Evolutionary conservation across 352 stramenopile genomes (phyloP).

Genomic region (Aphanomyces invadans): DNA sequence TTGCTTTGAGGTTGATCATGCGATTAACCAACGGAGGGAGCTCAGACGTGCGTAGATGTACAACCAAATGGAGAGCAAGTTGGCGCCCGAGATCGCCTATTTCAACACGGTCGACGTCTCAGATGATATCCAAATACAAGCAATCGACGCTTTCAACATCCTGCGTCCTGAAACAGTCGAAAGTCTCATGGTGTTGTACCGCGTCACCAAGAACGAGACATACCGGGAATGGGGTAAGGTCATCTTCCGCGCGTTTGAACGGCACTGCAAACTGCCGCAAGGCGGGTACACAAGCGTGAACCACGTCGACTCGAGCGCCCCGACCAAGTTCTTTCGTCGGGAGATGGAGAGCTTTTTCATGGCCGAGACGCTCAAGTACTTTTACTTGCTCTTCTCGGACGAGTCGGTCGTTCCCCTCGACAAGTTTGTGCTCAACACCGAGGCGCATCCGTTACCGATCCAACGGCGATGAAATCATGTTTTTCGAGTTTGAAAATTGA

Average conservation of each 20-base stretch:
- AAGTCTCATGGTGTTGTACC: conserved; percentile 88
- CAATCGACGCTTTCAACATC: conserved; percentile 68
- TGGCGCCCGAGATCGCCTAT: conserved; percentile 82
- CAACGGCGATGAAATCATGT: not conserved
- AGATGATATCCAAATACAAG: conserved; percentile 44
- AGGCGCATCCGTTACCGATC: conserved; percentile 54
- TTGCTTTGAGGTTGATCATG: conserved; percentile 42
- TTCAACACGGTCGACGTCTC: conserved; percentile 54
- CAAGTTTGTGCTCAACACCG: conserved; percentile 85
- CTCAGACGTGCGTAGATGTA: conserved; percentile 54
- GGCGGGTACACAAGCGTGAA: conserved; percentile 58
- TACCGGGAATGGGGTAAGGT: conserved; percentile 78
- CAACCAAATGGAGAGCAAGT: conserved; percentile 57
- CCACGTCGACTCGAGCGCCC: conserved; percentile 45
- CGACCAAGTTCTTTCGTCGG: conserved; percentile 41
- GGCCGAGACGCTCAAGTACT: conserved; percentile 91
- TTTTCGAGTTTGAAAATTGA: not conserved
- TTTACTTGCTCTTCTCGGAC: conserved; percentile 87
- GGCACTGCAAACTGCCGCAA: conserved; percentile 50
- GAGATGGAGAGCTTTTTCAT: conserved; percentile 91
- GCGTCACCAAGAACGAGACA: conserved; percentile 80
- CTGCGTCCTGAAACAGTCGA: conserved; percentile 89
- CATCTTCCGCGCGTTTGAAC: conserved; percentile 85
- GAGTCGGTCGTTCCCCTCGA: conserved; percentile 62
- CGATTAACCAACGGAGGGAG: not conserved